Evolutionary conservation across 73 alveolate species (phyloP).

Genomic region (Paramecium primaurelia): DNA sequence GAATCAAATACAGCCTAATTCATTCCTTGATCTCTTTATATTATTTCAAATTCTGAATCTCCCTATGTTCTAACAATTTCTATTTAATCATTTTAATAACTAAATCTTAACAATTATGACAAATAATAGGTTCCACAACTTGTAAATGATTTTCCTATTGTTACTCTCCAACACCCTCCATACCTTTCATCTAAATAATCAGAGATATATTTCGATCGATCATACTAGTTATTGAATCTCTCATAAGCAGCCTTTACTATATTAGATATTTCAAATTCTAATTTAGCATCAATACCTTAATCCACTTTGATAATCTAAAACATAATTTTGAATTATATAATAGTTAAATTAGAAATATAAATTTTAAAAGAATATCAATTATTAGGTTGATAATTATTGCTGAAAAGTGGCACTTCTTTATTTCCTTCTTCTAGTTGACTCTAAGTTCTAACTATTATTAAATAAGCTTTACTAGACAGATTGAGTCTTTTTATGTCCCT

Average conservation of each 20-base stretch:
- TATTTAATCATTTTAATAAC: conserved; percentile 16
- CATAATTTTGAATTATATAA: neutral
- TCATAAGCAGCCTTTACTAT: conserved; percentile 25
- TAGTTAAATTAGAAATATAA: neutral
- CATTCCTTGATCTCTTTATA: conserved; percentile 3
- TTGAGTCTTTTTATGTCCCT: neutral
- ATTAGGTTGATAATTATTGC: neutral
- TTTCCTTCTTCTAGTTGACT: neutral
- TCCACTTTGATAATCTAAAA: neutral
- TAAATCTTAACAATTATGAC: neutral
- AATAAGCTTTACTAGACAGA: neutral
- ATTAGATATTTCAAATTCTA: neutral
- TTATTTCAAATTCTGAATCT: conserved; percentile 28
- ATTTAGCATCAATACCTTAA: conserved; percentile 13
- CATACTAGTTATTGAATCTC: neutral
- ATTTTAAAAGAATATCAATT: neutral
- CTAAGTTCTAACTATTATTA: neutral
- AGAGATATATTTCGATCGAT: conserved; percentile 15
- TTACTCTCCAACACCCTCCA: conserved; percentile 54
- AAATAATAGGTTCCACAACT: conserved; percentile 39
- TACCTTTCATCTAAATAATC: conserved; percentile 10
- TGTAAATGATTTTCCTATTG: conserved; percentile 5
- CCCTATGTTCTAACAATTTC: conserved; percentile 52
- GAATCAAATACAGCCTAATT: neutral
- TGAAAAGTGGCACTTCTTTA: neutral